phyloP scores from a whole-genome alignment of 2,329 filamentous ascomycete genomes.

The Zelopaecilomyces penicillatus region DNA sequence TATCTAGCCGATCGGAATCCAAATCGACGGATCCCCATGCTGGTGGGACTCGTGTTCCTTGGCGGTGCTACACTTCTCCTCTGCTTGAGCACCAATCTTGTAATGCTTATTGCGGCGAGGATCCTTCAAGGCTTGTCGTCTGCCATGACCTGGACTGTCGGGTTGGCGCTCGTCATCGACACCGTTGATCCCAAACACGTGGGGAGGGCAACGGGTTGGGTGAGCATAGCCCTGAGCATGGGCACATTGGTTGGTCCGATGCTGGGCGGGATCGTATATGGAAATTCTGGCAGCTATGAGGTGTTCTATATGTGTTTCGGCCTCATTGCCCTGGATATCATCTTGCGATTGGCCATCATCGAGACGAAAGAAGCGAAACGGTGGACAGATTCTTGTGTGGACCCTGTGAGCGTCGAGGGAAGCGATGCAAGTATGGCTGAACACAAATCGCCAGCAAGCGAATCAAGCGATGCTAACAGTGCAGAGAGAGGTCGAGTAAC shows the following conservation, averaged over 20 bases:
- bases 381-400: conserved; percentile 14
- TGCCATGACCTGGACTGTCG: conserved; percentile 28
- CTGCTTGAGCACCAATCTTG: conserved; percentile 21
- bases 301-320: conserved; percentile 29
- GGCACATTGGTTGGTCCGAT: conserved; percentile 23
- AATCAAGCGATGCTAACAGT: not conserved
- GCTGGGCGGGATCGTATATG: conserved; percentile 26
- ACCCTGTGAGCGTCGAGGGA: not conserved
- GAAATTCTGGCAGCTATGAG: conserved; percentile 23
- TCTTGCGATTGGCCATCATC: conserved; percentile 23
- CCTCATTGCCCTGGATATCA: conserved; percentile 23
- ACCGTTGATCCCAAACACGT: conserved; percentile 22
- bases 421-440: not conserved
- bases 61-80: conserved; percentile 22
- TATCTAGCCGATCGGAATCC: conserved; percentile 26
- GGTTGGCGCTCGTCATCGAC: conserved; percentile 27
- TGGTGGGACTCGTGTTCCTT: conserved; percentile 22
- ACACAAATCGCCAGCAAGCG: not conserved
- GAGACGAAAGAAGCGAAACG: conserved; percentile 23
- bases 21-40: conserved; percentile 24
- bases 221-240: conserved; percentile 24
- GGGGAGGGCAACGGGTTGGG: conserved; percentile 25
- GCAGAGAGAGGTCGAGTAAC: not conserved
- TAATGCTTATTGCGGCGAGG: conserved; percentile 25
- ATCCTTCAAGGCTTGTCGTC: conserved; percentile 25